These are phyloP conservation scores for Aspergillus novoparasiticus DNA, from an alignment of 2,329 filamentous ascomycete species.

Conservation along the genomic window DNA sequence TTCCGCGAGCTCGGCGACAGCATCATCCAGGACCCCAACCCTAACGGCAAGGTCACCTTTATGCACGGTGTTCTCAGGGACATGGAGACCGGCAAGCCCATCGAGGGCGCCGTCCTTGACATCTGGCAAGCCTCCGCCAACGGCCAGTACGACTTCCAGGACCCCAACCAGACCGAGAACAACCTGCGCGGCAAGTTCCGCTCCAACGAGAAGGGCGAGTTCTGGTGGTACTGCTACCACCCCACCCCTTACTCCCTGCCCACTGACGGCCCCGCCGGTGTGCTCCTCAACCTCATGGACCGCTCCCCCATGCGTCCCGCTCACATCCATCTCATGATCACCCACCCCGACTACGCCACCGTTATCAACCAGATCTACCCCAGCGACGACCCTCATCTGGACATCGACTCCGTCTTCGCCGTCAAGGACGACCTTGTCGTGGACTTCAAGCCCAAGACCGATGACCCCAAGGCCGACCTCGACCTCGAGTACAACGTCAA, in stretches of 20 bases:
- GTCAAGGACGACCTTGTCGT: conserved; percentile 64
- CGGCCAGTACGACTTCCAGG: conserved; percentile 76
- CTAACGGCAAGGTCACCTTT: conserved; percentile 60
- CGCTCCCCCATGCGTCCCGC: conserved; percentile 64
- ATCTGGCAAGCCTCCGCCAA: conserved; percentile 78
- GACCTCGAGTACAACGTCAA: conserved; percentile 66
- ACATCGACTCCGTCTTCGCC: conserved; percentile 63
- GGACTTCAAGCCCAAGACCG: conserved; percentile 57
- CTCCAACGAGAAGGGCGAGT: conserved; percentile 67
- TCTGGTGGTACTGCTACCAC: conserved; percentile 73
- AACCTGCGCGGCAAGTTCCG: conserved; percentile 78
- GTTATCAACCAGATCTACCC: conserved; percentile 63
- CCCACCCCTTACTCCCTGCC: conserved; percentile 74
- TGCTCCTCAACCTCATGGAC: conserved; percentile 57
- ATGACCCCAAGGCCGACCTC: conserved; percentile 56
- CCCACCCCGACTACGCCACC: conserved; percentile 58
- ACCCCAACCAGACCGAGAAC: conserved; percentile 71
- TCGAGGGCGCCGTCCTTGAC: conserved; percentile 70
- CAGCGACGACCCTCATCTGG: conserved; percentile 59
- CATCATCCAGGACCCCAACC: conserved; percentile 65
- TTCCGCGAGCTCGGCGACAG: conserved; percentile 68
- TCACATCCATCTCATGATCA: conserved; percentile 62
- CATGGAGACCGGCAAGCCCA: conserved; percentile 65
- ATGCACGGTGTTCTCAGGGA: conserved; percentile 72
- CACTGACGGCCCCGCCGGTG: conserved; percentile 61